phyloP scores from a whole-genome alignment of 148 eudicot species.

The Polygonum maritimum region DNA sequence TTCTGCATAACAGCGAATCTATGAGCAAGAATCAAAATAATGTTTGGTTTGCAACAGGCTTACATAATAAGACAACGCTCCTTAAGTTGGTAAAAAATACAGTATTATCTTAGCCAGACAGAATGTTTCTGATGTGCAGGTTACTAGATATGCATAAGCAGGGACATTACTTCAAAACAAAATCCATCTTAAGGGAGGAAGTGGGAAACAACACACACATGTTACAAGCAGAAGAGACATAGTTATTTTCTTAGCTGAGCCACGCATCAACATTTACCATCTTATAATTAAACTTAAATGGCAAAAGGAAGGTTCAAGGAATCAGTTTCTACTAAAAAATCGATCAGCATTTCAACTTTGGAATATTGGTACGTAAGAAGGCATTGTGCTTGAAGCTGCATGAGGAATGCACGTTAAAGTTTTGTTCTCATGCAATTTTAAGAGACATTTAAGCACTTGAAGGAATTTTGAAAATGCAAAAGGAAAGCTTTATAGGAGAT shows the following conservation, averaged over 20 bases:
- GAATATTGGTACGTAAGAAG: not conserved
- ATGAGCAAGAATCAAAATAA: not conserved
- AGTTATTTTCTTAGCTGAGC: not conserved
- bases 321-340: not conserved
- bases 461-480: not conserved
- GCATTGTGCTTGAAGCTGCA: not conserved
- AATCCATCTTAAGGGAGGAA: not conserved
- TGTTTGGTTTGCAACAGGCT: not conserved
- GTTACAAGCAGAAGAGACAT: not conserved
- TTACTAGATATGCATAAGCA: not conserved
- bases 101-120: not conserved
- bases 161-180: not conserved
- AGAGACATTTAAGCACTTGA: not conserved
- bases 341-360: not conserved
- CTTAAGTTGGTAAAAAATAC: not conserved
- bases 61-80: not conserved
- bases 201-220: not conserved
- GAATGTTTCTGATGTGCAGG: not conserved
- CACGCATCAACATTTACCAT: not conserved
- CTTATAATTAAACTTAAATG: not conserved
- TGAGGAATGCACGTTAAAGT: not conserved
- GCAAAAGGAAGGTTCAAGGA: not conserved
- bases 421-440: not conserved
- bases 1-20: slow-evolving; percentile 33
- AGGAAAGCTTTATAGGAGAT: not conserved